Evolutionary conservation across 306 rosid species (phyloP), one percentile per base, ranked within the genome.

Genomic region (Trifolium fragiferum): DNA sequence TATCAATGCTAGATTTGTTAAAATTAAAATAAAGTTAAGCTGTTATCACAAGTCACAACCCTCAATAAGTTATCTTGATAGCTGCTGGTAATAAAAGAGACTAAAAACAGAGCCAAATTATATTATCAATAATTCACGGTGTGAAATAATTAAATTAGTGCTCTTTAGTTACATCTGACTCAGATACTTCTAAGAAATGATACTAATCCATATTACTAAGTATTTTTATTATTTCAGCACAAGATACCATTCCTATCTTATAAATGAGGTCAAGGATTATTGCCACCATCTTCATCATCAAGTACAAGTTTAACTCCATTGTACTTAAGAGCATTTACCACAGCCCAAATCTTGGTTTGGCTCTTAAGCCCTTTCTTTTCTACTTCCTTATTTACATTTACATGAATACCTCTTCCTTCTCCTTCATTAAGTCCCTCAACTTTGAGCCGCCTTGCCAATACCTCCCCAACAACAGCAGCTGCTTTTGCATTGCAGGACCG

Each of bases 401-500:
- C 92, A 32, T 92, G 97, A 76, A 92, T 92, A 27, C 97, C 98
- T 82, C 86, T 81, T 67, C 98, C 99, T 47, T 82, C 83, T 65
- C 97, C 99, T 70, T 90, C 83, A 51, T 85, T 82, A 37, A 92
- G 90, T 61, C 90, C 96, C 49, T 90, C 97, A 47, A 90, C 97
- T 82, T 88, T 90, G 59, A 92, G 99, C 68, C 96, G 76, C 86
- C 85, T 85, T 6, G 96, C 97, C 86, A 94, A 73, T 57, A 94
- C 97, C 82, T 92, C 99, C 37, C 97, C 98, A 44, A 94, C 96
- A 76, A 87, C 78, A 14, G 85, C 43, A 6, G 93, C 99, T 21
- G 99, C 93, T 83, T 94, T 94, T 7, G 99, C 97, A 15, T 94
- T 92, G 79, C 96, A 90, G 33, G 96, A 85, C 41, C 95, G 84